phyloP scores from a whole-genome alignment of 331 rosid genomes.

The Quercus tomentella region DNA sequence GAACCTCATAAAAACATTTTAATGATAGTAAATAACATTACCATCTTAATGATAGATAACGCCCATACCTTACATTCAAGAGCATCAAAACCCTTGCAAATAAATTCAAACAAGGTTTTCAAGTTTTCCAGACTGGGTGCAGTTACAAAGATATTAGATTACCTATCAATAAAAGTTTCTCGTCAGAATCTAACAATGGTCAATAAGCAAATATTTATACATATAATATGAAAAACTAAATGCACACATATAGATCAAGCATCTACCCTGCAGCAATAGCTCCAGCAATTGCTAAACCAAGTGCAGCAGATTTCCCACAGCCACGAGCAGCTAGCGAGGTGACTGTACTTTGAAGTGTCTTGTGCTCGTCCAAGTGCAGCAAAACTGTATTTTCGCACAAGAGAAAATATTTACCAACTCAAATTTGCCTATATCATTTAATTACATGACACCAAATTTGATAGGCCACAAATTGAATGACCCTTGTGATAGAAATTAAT shows the following conservation, averaged over 20 bases:
- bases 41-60: background rate
- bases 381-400: conserved; percentile 45
- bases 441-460: background rate
- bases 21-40: background rate
- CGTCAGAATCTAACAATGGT: conserved; percentile 21
- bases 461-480: too few species aligned
- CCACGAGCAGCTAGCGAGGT: conserved; percentile 92
- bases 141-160: conserved; percentile 87
- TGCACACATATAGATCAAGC: background rate
- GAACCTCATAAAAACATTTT: background rate
- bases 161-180: conserved; percentile 54
- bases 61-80: conserved; percentile 77
- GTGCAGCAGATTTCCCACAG: conserved; percentile 96
- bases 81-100: conserved; percentile 68
- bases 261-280: conserved; percentile 85
- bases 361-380: conserved; percentile 47
- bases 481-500: too few species aligned
- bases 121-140: conserved; percentile 94
- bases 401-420: background rate
- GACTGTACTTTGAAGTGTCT: conserved; percentile 69
- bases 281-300: conserved; percentile 90
- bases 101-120: conserved; percentile 86
- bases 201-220: background rate
- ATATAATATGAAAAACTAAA: background rate
- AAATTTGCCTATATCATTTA: background rate